These are phyloP conservation scores for Penicillium digitatum DNA, from an alignment of 2,329 filamentous ascomycete genomes.

Conservation along the genomic window DNA sequence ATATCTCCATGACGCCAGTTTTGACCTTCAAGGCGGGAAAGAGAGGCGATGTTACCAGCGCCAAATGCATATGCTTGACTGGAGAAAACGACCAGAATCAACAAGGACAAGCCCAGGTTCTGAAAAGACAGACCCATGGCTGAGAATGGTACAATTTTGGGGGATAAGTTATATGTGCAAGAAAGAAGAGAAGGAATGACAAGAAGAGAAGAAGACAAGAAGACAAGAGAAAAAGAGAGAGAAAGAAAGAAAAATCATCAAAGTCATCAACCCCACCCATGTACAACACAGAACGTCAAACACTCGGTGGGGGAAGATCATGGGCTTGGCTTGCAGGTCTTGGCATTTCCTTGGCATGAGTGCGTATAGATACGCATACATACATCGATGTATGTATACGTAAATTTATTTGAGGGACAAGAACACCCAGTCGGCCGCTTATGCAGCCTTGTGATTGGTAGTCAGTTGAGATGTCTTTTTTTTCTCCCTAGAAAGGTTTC, in stretches of 20 bases:
- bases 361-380: not conserved
- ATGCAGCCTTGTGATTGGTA: too few relatives aligned
- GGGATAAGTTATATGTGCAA: not conserved
- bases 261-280: conserved; percentile 6
- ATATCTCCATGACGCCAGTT: conserved; percentile 93
- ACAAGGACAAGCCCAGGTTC: conserved; percentile 32
- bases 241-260: not conserved
- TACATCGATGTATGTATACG: not conserved
- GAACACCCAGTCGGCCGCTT: too few relatives aligned
- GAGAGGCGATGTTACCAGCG: conserved; percentile 80
- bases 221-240: not conserved
- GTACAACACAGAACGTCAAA: conserved; percentile 5
- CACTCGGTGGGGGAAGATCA: conserved; percentile 9
- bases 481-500: too few relatives aligned
- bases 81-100: conserved; percentile 63
- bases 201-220: not conserved
- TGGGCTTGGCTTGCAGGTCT: not conserved
- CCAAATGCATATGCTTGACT: conserved; percentile 73
- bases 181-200: not conserved
- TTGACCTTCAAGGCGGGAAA: conserved; percentile 75
- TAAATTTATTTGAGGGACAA: not conserved
- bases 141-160: not conserved
- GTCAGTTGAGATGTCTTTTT: too few relatives aligned
- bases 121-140: conserved; percentile 22
- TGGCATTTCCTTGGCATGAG: not conserved